Conservation (phyloP, 768 basidiomycete species). For the Phlegmacium glaucopus region DNA sequence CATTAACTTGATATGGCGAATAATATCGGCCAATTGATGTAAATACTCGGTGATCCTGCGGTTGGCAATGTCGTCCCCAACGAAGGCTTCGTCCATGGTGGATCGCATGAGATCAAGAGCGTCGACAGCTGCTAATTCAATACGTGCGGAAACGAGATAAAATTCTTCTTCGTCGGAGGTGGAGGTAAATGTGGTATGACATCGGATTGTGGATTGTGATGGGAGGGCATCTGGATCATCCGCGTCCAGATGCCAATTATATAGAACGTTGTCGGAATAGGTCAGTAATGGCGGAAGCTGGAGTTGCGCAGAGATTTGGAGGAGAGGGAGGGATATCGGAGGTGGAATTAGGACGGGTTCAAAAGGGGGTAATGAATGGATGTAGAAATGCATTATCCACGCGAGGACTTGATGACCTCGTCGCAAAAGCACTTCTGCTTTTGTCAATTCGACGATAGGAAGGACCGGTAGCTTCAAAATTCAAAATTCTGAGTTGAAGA, state of each 20-base stretch:
- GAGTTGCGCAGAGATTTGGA: slow-evolving; percentile 65
- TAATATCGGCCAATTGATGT: slow-evolving; percentile 53
- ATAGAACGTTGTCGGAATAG: slow-evolving; percentile 89
- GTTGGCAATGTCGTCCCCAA: slow-evolving; percentile 63
- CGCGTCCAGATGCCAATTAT: slow-evolving; percentile 64
- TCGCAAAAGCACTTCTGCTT: slow-evolving; percentile 55
- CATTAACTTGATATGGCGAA: slow-evolving; percentile 58
- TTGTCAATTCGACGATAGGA: slow-evolving; percentile 38
- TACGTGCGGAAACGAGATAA: slow-evolving; percentile 80
- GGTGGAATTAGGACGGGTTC: slow-evolving; percentile 62
- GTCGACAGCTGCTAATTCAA: slow-evolving; percentile 82
- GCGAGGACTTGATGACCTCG: slow-evolving; percentile 73
- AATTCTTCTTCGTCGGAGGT: slow-evolving; percentile 83
- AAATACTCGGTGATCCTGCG: slow-evolving; percentile 67
- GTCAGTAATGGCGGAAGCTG: slow-evolving; percentile 90
- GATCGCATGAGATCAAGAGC: slow-evolving; percentile 83
- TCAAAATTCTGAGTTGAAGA: not conserved
- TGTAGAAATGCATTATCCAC: slow-evolving; percentile 75
- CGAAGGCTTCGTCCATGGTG: slow-evolving; percentile 86
- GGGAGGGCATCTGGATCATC: slow-evolving; percentile 36
- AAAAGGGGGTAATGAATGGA: slow-evolving; percentile 57
- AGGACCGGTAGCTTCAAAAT: slow-evolving; percentile 46
- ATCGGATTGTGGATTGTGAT: slow-evolving; percentile 57
- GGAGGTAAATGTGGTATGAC: slow-evolving; percentile 70
- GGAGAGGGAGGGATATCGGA: slow-evolving; percentile 69